phyloP scores from a whole-genome alignment of 257 asterid species.

The Nicotiana attenuata region DNA sequence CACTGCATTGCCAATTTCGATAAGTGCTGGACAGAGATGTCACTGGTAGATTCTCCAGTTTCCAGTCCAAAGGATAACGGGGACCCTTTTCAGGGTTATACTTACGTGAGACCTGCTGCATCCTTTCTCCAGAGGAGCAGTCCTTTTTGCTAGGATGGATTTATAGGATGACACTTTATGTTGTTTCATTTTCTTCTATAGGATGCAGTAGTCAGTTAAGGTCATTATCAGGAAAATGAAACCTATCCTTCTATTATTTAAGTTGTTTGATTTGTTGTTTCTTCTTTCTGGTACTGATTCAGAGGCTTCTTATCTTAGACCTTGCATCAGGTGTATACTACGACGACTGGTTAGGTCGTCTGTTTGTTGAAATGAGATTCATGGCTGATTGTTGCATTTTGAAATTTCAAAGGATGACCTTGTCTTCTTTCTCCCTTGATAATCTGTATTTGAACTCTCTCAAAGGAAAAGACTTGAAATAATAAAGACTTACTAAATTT shows the following conservation, averaged over 20 bases:
- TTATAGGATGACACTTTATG: not conserved
- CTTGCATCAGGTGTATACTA: not conserved
- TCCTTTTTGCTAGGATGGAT: constrained; percentile 20
- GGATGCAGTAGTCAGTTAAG: not conserved
- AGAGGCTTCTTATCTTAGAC: not conserved
- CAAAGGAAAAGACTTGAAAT: not conserved
- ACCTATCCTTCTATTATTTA: not conserved
- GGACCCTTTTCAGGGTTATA: constrained; percentile 39
- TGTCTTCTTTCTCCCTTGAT: not conserved
- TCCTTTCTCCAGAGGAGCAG: constrained; percentile 36
- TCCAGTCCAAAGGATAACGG: constrained; percentile 42
- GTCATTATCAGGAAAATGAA: not conserved
- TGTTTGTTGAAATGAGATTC: not conserved
- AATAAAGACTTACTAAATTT: too few relatives aligned
- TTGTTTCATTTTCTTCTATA: constrained; percentile 1
- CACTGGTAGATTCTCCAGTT: constrained; percentile 49
- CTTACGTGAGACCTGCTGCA: constrained; percentile 46
- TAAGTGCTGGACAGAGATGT: constrained; percentile 49
- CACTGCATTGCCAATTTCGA: constrained; percentile 49
- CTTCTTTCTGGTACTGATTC: not conserved
- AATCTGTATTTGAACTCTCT: not conserved
- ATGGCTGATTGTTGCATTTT: not conserved
- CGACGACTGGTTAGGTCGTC: not conserved
- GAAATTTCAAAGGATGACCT: not conserved
- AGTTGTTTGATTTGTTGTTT: not conserved